A percentile compares a stretch with the other conserved stretches of the same genome.
phyloP scores from a whole-genome alignment of 2,329 filamentous ascomycete genomes.

The Alternaria atra region DNA sequence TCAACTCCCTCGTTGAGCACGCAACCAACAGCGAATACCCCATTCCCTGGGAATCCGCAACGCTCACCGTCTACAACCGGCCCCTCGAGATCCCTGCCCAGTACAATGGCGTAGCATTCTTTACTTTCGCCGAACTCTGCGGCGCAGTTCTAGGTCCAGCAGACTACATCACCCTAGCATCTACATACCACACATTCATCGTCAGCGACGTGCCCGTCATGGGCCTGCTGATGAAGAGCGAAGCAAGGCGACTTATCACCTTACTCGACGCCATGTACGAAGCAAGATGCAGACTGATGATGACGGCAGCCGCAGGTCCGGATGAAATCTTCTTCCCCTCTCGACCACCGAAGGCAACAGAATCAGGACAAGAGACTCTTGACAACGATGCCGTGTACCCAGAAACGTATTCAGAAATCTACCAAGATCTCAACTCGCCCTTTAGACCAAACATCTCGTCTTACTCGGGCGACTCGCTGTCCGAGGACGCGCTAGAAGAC shows the following conservation, averaged over 20 bases:
- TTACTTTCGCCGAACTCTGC: constrained; percentile 75
- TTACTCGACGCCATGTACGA: constrained; percentile 80
- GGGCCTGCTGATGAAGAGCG: constrained; percentile 75
- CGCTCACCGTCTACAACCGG: constrained; percentile 69
- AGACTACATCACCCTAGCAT: constrained; percentile 84
- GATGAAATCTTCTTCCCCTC: constrained; percentile 80
- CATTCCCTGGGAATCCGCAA: constrained; percentile 56
- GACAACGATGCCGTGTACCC: constrained; percentile 65
- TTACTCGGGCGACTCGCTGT: constrained; percentile 59
- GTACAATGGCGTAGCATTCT: constrained; percentile 66
- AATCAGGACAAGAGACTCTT: constrained; percentile 12
- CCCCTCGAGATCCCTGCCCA: constrained; percentile 67
- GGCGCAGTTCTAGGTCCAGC: constrained; percentile 73
- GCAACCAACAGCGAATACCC: constrained; percentile 44
- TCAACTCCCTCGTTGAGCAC: constrained; percentile 32
- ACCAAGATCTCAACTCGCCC: constrained; percentile 78
- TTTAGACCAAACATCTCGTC: constrained; percentile 81
- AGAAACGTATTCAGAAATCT: constrained; percentile 77
- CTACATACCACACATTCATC: constrained; percentile 80
- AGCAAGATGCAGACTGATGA: constrained; percentile 77
- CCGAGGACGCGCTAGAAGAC: constrained; percentile 59
- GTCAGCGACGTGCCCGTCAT: constrained; percentile 75
- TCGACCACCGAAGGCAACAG: constrained; percentile 20
- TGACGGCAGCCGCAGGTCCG: constrained; percentile 72
- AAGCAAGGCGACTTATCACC: constrained; percentile 81